Percentiles rank a stretch among this genome's conserved stretches.
phyloP scores from a whole-genome alignment of 352 stramenopile genomes.

The Pythium insidiosum region DNA sequence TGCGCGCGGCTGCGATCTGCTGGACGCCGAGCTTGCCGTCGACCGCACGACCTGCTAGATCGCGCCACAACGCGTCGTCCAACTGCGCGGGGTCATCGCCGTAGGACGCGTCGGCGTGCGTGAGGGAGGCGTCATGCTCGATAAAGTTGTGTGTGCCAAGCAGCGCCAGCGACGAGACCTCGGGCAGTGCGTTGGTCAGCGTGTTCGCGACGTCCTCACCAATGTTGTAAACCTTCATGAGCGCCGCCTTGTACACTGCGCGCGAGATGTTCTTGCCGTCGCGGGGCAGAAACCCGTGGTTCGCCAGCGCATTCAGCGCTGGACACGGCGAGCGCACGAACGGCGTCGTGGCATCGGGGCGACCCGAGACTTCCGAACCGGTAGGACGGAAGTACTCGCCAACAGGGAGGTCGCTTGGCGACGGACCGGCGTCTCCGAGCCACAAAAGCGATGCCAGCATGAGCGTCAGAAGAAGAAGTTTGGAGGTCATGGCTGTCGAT shows the following conservation, averaged over 20 bases:
- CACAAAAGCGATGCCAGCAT: too few species aligned
- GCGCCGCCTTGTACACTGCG: conserved; percentile 15
- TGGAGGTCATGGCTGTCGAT: too few species aligned
- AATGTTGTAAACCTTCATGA: conserved; percentile 39
- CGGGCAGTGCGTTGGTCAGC: conserved; percentile 16
- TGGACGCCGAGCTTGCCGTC: not conserved
- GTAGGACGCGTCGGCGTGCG: conserved; percentile 23
- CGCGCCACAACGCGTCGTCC: conserved; percentile 16
- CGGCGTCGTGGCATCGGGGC: conserved; percentile 9
- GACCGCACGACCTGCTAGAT: conserved; percentile 15
- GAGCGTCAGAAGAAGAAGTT: too few species aligned
- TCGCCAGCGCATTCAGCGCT: conserved; percentile 36
- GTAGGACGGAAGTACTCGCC: conserved; percentile 27
- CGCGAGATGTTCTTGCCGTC: conserved; percentile 30
- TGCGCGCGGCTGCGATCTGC: conserved; percentile 5
- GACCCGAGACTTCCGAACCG: conserved; percentile 15
- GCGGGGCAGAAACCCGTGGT: conserved; percentile 37
- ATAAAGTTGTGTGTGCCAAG: conserved; percentile 24
- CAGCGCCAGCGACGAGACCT: conserved; percentile 32
- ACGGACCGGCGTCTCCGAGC: too few species aligned
- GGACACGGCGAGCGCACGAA: conserved; percentile 34
- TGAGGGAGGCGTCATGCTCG: conserved; percentile 26
- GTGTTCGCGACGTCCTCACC: conserved; percentile 18
- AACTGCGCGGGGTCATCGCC: conserved; percentile 21
- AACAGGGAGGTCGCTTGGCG: too few species aligned